These are phyloP conservation scores for Abeoforma whisleri DNA, from an alignment of 78 protist genomes.

Conservation along the genomic window DNA sequence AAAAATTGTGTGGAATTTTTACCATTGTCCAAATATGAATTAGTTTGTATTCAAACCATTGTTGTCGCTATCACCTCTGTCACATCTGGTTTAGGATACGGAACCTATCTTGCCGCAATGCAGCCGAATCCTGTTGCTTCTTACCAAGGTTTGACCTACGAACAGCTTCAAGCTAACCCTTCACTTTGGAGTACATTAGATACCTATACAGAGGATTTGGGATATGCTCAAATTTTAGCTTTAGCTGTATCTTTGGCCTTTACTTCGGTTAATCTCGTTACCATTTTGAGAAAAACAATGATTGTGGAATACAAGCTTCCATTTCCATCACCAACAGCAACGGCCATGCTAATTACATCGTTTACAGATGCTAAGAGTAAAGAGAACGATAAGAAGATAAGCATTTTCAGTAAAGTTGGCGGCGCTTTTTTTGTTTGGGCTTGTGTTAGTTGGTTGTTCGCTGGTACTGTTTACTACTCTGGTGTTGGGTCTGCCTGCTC, in stretches of 20 bases:
- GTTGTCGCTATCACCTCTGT: neutral
- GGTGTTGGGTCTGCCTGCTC: neutral
- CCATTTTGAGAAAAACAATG: neutral
- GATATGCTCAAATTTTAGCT: neutral
- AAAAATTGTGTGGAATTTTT: neutral
- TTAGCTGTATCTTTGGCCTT: neutral
- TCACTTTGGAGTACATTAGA: neutral
- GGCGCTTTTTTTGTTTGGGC: neutral
- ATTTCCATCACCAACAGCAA: neutral
- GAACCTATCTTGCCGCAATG: neutral
- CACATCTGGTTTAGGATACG: neutral
- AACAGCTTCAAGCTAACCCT: neutral
- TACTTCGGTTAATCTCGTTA: neutral
- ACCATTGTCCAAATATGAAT: neutral
- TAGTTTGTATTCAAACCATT: neutral
- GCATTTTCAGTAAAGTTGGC: neutral
- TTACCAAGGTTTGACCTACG: neutral
- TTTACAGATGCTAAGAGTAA: neutral
- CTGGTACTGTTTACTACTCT: neutral
- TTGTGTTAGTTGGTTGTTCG: neutral
- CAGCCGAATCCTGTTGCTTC: neutral
- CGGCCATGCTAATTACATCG: neutral
- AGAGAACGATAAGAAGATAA: neutral
- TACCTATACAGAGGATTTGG: neutral
- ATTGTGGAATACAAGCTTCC: neutral